Conservation (phyloP, 805 yeast genomes). For the Myxozyma melibiosi region DNA sequence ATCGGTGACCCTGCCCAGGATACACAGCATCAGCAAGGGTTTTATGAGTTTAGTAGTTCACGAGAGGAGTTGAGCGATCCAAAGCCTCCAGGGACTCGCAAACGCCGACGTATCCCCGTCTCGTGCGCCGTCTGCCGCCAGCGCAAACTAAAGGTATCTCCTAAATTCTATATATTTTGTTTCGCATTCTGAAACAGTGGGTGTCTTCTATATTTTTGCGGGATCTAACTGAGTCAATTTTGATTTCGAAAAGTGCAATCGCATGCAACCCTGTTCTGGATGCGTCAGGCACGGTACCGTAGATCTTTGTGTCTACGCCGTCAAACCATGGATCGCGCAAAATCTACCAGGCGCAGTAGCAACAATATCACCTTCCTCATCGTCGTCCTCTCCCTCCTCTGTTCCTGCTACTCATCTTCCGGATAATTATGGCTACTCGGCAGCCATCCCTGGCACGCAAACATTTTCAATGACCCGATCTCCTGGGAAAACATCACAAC, state of each 20-base stretch:
- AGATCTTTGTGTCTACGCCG: slow-evolving; percentile 28
- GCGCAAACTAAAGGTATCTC: slow-evolving; percentile 33
- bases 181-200: not conserved
- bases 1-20: too few relatives aligned
- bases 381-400: not conserved
- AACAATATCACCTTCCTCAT: not conserved
- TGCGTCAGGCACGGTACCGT: slow-evolving; percentile 29
- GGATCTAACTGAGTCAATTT: not conserved
- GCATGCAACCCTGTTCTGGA: slow-evolving; percentile 31
- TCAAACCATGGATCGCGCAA: slow-evolving; percentile 29
- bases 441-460: slow-evolving; percentile 12
- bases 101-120: slow-evolving; percentile 32
- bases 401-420: not conserved
- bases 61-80: not conserved
- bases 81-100: slow-evolving; percentile 6
- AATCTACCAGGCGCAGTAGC: not conserved
- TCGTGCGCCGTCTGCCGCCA: slow-evolving; percentile 34
- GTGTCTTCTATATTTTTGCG: not conserved
- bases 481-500: not conserved
- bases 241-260: slow-evolving; percentile 22
- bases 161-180: too few relatives aligned
- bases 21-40: too few relatives aligned
- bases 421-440: not conserved
- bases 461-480: slow-evolving; percentile 14
- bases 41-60: not conserved